A percentile compares a stretch with the other conserved stretches of the same genome.
These are phyloP conservation scores for Aspergillus hiratsukae DNA, from an alignment of 2,329 filamentous ascomycete species.

Conservation along the genomic window DNA sequence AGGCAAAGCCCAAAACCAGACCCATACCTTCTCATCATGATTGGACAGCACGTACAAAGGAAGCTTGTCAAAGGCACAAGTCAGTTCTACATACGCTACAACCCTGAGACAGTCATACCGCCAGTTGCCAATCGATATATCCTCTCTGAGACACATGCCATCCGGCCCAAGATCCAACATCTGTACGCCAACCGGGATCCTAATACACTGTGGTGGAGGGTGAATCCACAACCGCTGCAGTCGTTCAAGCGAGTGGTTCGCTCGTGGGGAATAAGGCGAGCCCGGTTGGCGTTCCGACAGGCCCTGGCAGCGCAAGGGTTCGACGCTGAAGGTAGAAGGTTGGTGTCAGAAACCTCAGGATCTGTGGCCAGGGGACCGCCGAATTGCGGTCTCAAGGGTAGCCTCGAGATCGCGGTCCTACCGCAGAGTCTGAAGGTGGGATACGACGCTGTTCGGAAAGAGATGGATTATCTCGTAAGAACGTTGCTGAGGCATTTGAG, in stretches of 20 bases:
- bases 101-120: conserved; percentile 17
- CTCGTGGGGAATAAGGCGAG: conserved; percentile 41
- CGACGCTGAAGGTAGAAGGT: conserved; percentile 29
- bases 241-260: conserved; percentile 44
- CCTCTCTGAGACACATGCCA: conserved; percentile 24
- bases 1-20: background rate
- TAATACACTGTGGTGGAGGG: conserved; percentile 47
- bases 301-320: conserved; percentile 46
- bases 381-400: conserved; percentile 30
- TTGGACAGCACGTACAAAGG: background rate
- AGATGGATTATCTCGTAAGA: conserved; percentile 14
- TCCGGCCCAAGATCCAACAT: conserved; percentile 35
- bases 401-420: conserved; percentile 28
- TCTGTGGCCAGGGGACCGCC: background rate
- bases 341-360: conserved; percentile 5
- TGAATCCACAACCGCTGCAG: conserved; percentile 28
- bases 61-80: conserved; percentile 16
- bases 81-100: conserved; percentile 23
- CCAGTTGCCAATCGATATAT: conserved; percentile 30
- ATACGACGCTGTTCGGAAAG: conserved; percentile 12
- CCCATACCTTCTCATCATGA: background rate
- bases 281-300: conserved; percentile 42
- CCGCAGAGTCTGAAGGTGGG: conserved; percentile 8
- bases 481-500: conserved; percentile 8
- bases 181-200: conserved; percentile 35